Conservation (phyloP, 2,329 filamentous ascomycete species). For the Coniochaeta ligniaria region DNA sequence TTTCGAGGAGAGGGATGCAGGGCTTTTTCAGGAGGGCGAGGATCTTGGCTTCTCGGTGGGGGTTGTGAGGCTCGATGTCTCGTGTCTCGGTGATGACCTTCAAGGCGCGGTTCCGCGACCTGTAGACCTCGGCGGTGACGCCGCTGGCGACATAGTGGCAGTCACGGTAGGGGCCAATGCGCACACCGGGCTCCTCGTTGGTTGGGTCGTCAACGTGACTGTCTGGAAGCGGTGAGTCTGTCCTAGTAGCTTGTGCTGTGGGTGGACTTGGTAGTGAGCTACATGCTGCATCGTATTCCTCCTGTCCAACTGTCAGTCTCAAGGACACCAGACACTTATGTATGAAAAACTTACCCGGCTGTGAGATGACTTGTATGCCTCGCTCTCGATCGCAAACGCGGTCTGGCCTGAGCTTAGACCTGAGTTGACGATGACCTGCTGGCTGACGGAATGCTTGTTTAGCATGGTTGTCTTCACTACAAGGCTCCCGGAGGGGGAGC, state of each 20-base stretch:
- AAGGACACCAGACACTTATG: not conserved
- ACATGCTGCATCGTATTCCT: conserved; percentile 48
- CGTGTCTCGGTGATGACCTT: conserved; percentile 77
- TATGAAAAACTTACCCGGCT: conserved; percentile 43
- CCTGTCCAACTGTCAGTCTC: conserved; percentile 31
- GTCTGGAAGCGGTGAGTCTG: not conserved
- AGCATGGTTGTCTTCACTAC: not conserved
- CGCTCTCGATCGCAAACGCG: conserved; percentile 61
- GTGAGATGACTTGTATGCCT: conserved; percentile 49
- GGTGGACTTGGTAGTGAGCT: conserved; percentile 9
- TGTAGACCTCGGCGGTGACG: conserved; percentile 78
- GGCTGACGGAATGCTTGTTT: conserved; percentile 8
- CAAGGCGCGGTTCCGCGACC: conserved; percentile 57
- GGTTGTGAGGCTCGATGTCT: conserved; percentile 75
- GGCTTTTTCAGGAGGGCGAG: conserved; percentile 51
- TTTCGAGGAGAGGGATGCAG: conserved; percentile 61
- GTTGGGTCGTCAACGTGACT: conserved; percentile 2
- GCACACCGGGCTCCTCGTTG: conserved; percentile 25
- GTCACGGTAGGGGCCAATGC: conserved; percentile 45
- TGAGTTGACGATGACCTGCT: conserved; percentile 9
- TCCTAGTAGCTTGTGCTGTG: conserved; percentile 3
- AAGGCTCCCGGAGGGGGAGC: not conserved
- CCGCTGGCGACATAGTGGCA: conserved; percentile 57
- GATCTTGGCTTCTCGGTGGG: conserved; percentile 70
- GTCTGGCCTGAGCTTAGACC: conserved; percentile 23